These are phyloP conservation scores for Camelina neglecta DNA, from an alignment of 345 rosid genomes.

Conservation along the genomic window DNA sequence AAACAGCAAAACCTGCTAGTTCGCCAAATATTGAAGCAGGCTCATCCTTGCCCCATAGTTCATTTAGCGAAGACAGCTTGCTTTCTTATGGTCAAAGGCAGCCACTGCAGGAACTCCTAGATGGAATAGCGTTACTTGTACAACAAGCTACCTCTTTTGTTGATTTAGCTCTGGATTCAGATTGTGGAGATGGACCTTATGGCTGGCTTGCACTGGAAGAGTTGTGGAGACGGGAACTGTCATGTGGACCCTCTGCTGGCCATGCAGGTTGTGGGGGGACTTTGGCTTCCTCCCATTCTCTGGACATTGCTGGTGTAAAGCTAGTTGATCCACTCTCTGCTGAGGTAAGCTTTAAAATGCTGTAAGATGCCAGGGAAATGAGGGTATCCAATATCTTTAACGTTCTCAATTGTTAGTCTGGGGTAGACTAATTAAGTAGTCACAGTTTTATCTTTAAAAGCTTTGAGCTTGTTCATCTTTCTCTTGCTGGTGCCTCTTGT, in stretches of 20 bases:
- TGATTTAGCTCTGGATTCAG: slow-evolving; percentile 91
- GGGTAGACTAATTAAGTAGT: slow-evolving; percentile 11
- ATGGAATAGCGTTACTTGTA: slow-evolving; percentile 83
- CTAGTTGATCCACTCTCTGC: slow-evolving; percentile 96
- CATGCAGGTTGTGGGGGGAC: slow-evolving; percentile 99
- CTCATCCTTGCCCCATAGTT: slow-evolving; percentile 69
- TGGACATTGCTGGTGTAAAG: slow-evolving; percentile 94
- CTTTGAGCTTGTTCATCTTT: slow-evolving; percentile 25
- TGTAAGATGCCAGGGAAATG: slow-evolving; percentile 28
- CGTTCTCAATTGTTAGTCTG: slow-evolving; percentile 18
- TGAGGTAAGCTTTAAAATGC: slow-evolving; percentile 64
- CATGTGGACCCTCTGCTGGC: slow-evolving; percentile 93
- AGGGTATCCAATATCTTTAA: slow-evolving; percentile 2
- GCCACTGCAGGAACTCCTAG: slow-evolving; percentile 93
- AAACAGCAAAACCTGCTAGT: slow-evolving; percentile 67
- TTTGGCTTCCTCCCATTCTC: slow-evolving; percentile 90
- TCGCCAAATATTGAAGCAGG: slow-evolving; percentile 74
- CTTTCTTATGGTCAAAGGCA: slow-evolving; percentile 88
- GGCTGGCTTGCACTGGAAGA: slow-evolving; percentile 99
- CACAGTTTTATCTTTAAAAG: slow-evolving; percentile 3
- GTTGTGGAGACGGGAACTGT: slow-evolving; percentile 90
- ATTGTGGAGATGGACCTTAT: slow-evolving; percentile 91
- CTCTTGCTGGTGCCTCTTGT: slow-evolving; percentile 7
- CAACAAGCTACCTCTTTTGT: slow-evolving; percentile 99
- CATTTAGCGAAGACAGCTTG: slow-evolving; percentile 77